Evolutionary conservation across 306 rosid species (phyloP), one percentile per base, ranked within the genome.

Genomic region (Acacia acuminata): DNA sequence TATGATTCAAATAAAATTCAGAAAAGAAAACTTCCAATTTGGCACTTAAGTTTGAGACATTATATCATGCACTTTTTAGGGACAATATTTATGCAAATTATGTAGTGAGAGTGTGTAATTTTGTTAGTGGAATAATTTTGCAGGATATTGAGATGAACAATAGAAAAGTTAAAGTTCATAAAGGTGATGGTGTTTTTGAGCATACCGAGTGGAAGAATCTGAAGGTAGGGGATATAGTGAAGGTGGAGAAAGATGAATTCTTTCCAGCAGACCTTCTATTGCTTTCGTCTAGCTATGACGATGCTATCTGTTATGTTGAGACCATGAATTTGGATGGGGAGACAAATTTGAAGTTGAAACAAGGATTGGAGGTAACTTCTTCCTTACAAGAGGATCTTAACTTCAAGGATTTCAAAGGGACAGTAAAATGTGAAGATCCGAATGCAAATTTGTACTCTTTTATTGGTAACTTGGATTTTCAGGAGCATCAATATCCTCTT

Each of bases 221-320:
- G 81, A 88, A 79, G 58, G 95, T 91, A 80, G 95, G 95, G 47
- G 82, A 91, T 82, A 70, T 89, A 20, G 93, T 89, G 80, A 91
- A 71, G 82, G 93, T 91, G 25, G 76, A 71, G 55, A 71, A 71
- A 32, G 76, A 71, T 71, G 58, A 71, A 45, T 71, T 71, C n/a
- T 91, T 91, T 85, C 95, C 95, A 4, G 91, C 93, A 3, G 95
- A 91, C 71, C 91, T 91, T 25, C 78, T 91, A 47, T 85, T 91
- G 83, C 90, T 91, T 71, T 89, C 95, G 3, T 91, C 95, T 15
- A 83, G 89, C 83, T 91, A 86, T 25, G 93, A 88, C 7, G 95
- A 91, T 78, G 89, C 95, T 71, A 66, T 91, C 73, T 44, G 76
- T 40, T 71, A 71, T 45, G 76, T 71, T 45, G 76, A 71, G 58